These are phyloP conservation scores for Straminergon stramineum DNA, from an alignment of 225 moss, liverwort and hornwort species.

Conservation along the genomic window DNA sequence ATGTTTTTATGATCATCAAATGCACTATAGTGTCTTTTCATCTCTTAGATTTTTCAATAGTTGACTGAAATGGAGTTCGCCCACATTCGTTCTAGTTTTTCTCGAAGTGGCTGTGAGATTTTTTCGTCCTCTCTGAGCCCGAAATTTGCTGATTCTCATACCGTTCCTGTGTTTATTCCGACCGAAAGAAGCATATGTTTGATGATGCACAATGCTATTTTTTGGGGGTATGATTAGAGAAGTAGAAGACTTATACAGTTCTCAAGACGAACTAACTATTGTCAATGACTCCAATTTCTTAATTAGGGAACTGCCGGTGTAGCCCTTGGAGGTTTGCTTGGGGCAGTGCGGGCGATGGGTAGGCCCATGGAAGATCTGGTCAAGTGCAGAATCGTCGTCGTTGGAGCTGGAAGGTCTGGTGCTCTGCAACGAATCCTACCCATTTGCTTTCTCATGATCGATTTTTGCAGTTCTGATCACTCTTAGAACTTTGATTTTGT, in stretches of 20 bases:
- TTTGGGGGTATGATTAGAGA: background rate
- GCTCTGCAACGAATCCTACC: background rate
- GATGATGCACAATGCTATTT: background rate
- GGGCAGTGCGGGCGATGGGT: conserved; percentile 95
- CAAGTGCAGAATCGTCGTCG: conserved; percentile 82
- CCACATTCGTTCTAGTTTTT: background rate
- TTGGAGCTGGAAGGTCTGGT: conserved; percentile 85
- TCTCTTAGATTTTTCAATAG: background rate
- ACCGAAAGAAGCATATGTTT: background rate
- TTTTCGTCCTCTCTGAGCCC: background rate
- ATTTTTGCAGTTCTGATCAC: background rate
- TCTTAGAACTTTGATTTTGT: background rate
- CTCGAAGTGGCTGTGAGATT: background rate
- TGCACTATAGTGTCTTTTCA: background rate
- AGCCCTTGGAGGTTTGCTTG: conserved; percentile 92
- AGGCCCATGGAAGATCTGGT: conserved; percentile 75
- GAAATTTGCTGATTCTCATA: background rate
- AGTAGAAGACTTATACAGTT: background rate
- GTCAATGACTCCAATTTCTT: background rate
- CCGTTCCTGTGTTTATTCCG: background rate
- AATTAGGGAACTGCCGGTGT: conserved; percentile 86
- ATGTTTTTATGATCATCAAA: background rate
- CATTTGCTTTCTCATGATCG: background rate
- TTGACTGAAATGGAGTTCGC: background rate
- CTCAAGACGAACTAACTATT: background rate